Base-by-base conservation (phyloP, 1,284 basidiomycete genomes). In the Ceratobasidium sp. region DNA sequence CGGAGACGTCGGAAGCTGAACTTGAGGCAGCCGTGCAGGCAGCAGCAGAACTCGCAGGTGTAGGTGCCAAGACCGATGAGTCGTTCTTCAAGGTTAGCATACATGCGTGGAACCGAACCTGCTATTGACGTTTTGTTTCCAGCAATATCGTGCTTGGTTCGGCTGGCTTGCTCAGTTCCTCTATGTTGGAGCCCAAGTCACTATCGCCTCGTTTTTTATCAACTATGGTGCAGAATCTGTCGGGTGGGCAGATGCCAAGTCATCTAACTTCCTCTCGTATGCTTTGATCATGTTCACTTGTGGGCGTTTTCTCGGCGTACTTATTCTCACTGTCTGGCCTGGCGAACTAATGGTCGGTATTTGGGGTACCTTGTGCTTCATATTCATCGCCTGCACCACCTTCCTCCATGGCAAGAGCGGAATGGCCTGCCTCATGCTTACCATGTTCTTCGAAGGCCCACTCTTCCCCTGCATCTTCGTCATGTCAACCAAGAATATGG, bases 191-290 rank as follows among this genome's bases (percentile, higher is more conserved):
- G 80, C 82, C n/a, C 83, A 85, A 77, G 85, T 86, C 59, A 82
- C 84, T 13, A 81, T 84, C 65, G 85, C 84, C 16, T 78, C 84
- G 43, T 84, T 86, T 78, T 83, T 86, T 79, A 80, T 86, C 78
- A 84, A 84, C 82, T 84, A 83, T 76, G 80, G 81, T 31, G 76
- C 80, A 59, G 82, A 84, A 72, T 80, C 80, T 62, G 81, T 80
- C 22, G 78, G 79, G 8, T 81, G 82, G 77, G 54, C 77, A 27
- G 79, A 81, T 65, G 58, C 77, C 7, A 59, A 78, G 48, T 83
- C 82, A 9, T 80, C 83, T 5, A 80, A 83, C 69, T 79, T 84
- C 72, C 80, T 85, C 64, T 83, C 82, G 2, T 84, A 84, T 80
- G 81, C 79, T 68, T 79, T 84, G 39, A 76, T 71, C 74, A 68